Base-by-base conservation (phyloP, 2,329 filamentous ascomycete genomes). In the Phoma sp. region DNA sequence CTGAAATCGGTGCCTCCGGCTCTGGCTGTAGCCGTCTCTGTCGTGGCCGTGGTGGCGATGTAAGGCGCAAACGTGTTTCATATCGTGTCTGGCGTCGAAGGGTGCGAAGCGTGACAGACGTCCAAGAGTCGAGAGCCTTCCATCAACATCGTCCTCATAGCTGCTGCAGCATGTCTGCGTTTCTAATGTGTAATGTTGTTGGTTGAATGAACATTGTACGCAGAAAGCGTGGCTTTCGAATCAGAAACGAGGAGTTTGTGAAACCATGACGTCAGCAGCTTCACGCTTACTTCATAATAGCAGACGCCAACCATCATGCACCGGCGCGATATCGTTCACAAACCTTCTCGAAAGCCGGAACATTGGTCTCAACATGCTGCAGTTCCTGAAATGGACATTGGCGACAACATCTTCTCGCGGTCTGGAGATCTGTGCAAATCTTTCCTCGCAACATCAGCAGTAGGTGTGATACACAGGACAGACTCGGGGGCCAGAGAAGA, bases 91-190 rank as follows among this genome's bases (percentile, higher is more conserved):
- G 40, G 22, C 22, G 40, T 37, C 29, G 29, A 35, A 10, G 19
- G 36, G 74, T 12, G 39, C 32, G 32, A 17, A 35, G n/a, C 32
- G 32, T 17, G n/a, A 35, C 9, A 3, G 7, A 35, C 31, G 10
- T 33, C 12, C 5, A n/a, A 12, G n/a, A 9, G 8, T 35, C 15
- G n/a, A 35, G 9, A 17, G 15, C 9, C 3, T 17, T 17, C 5
- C 15, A 17, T 17, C n/a, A 8, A 17, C 3, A 8, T 35, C 32
- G 4, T 17, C 8, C n/a, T 17, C 15, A 35, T 9, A n/a, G 6
- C 4, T 15, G n/a, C 6, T 35, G 32, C 6, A 17, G n/a, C 32
- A 17, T 8, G 8, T 35, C 32, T 35, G 5, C 5, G n/a, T 8
- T 35, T 17, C 32, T 7, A n/a, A 15, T 12, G 15, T 13, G 29